A percentile compares a stretch with the other conserved stretches of the same genome.
Conservation (phyloP, 2,329 filamentous ascomycete species). For the Aspergillus pseudoterreus region DNA sequence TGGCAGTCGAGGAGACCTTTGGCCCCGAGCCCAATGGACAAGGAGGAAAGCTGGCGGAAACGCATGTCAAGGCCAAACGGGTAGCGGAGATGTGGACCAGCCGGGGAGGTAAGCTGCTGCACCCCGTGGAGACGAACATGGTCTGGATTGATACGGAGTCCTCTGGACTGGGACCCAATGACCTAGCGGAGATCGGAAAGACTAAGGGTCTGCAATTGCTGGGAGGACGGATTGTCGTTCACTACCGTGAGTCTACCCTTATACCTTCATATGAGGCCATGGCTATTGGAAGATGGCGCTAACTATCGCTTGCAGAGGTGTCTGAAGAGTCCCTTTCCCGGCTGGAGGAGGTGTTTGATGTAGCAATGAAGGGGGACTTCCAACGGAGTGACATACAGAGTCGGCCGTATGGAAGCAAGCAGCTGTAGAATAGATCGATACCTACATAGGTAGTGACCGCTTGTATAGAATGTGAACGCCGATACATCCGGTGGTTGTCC, state of each 20-base stretch:
- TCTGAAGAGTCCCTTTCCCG: slow-evolving; percentile 59
- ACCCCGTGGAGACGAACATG: slow-evolving; percentile 87
- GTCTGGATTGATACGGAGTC: slow-evolving; percentile 73
- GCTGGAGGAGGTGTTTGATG: slow-evolving; percentile 55
- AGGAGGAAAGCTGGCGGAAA: slow-evolving; percentile 58
- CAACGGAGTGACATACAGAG: slow-evolving; percentile 29
- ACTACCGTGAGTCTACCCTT: slow-evolving; percentile 52
- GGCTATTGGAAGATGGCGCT: neutral
- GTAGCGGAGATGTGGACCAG: slow-evolving; percentile 64
- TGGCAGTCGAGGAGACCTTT: slow-evolving; percentile 78
- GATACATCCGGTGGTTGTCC: neutral
- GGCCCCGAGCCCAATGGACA: slow-evolving; percentile 54
- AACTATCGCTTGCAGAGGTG: slow-evolving; percentile 49
- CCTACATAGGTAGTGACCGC: too few relatives aligned
- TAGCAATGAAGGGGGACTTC: slow-evolving; percentile 30
- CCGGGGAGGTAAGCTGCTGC: slow-evolving; percentile 64
- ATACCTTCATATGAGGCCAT: neutral
- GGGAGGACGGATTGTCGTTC: slow-evolving; percentile 61
- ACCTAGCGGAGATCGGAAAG: slow-evolving; percentile 53
- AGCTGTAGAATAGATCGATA: neutral
- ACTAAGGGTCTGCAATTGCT: slow-evolving; percentile 56
- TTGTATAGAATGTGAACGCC: neutral
- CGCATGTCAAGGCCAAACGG: slow-evolving; percentile 60
- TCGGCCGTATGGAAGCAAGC: slow-evolving; percentile 32
- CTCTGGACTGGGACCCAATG: slow-evolving; percentile 51